These are phyloP conservation scores for Paecilomyces variotii DNA, from an alignment of 2,329 filamentous ascomycete species.

Conservation along the genomic window DNA sequence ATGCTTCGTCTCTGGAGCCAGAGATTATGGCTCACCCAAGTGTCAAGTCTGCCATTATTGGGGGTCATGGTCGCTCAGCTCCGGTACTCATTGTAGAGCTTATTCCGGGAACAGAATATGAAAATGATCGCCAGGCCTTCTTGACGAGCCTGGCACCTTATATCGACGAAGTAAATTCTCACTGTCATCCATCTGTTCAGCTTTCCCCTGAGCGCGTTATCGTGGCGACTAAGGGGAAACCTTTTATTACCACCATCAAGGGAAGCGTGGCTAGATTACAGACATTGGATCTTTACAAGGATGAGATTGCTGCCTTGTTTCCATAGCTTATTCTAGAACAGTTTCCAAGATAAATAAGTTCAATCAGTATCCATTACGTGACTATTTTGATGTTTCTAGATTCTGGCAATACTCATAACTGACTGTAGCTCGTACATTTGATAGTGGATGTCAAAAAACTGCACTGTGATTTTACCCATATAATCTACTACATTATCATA, in stretches of 20 bases:
- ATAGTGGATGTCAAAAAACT: no score
- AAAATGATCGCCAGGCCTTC: neutral
- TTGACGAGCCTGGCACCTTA: slow-evolving; percentile 8
- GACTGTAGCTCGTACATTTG: no score
- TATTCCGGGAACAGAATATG: neutral
- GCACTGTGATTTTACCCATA: no score
- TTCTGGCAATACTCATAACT: no score
- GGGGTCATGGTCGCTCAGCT: slow-evolving; percentile 10
- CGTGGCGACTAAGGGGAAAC: slow-evolving; percentile 9
- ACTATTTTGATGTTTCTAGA: neutral
- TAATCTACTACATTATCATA: no score
- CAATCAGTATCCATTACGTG: neutral
- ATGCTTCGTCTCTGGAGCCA: slow-evolving; percentile 15
- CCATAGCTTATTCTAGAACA: neutral
- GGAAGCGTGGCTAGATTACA: slow-evolving; percentile 11
- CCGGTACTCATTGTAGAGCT: slow-evolving; percentile 17
- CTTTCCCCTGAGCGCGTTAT: slow-evolving; percentile 11
- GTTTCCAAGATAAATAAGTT: neutral
- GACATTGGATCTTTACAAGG: slow-evolving; percentile 7
- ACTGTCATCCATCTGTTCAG: slow-evolving; percentile 11
- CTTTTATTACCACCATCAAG: slow-evolving; percentile 13
- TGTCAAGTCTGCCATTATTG: slow-evolving; percentile 14
- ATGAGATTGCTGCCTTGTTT: neutral
- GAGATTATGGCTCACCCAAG: slow-evolving; percentile 12
- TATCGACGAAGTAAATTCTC: slow-evolving; percentile 11